A percentile compares a stretch with the other conserved stretches of the same genome.
phyloP scores from a whole-genome alignment of 176 grass and related monocot species.

The Aegilops speltoides region DNA sequence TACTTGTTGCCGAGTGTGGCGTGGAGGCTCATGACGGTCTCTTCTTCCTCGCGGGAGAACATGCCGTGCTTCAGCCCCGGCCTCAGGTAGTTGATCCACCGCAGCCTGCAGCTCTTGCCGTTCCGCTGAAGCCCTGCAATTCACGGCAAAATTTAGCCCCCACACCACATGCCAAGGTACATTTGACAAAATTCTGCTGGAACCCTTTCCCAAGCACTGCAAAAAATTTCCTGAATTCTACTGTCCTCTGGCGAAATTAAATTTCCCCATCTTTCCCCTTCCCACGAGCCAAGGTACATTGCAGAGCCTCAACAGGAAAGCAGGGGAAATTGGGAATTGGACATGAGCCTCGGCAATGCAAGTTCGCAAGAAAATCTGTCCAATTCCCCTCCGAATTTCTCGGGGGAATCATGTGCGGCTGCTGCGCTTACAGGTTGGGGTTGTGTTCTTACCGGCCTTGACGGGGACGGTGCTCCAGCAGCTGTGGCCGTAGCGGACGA shows the following conservation, averaged over 20 bases:
- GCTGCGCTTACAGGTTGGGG: not conserved
- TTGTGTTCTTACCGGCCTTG: slow-evolving; percentile 62
- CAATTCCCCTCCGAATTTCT: not conserved
- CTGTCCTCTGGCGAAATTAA: not conserved
- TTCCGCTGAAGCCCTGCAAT: slow-evolving; percentile 81
- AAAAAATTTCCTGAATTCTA: no score
- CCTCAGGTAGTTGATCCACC: slow-evolving; percentile 98
- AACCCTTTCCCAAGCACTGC: no score
- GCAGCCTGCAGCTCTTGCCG: slow-evolving; percentile 96
- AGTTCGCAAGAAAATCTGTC: not conserved
- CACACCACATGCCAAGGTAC: not conserved
- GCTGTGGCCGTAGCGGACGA: slow-evolving; percentile 73
- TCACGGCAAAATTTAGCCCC: not conserved
- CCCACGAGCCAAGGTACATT: slow-evolving; percentile 26
- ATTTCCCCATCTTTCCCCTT: not conserved
- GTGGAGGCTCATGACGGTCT: slow-evolving; percentile 67
- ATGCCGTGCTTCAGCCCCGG: slow-evolving; percentile 85
- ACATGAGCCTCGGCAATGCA: not conserved
- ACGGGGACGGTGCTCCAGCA: slow-evolving; percentile 80
- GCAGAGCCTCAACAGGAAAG: not conserved
- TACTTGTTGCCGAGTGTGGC: slow-evolving; percentile 86
- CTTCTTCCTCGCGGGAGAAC: slow-evolving; percentile 73
- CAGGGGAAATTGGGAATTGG: not conserved
- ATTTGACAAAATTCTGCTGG: slow-evolving; percentile 2
- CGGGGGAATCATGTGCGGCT: not conserved